A percentile compares a stretch with the other conserved stretches of the same genome.
phyloP scores from a whole-genome alignment of 345 rosid species.

The Angophora floribunda region DNA sequence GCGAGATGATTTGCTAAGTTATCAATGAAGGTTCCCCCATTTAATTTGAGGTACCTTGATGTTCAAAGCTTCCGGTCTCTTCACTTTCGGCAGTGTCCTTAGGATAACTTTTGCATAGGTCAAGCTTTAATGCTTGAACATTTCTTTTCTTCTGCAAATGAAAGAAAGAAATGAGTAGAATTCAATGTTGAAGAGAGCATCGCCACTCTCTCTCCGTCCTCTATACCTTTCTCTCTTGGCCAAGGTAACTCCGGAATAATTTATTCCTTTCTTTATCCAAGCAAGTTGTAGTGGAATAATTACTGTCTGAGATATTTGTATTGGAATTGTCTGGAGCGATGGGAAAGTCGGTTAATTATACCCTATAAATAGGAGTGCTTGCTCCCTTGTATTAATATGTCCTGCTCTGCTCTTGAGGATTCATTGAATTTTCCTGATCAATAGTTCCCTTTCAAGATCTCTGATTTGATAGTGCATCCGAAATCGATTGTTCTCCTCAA shows the following conservation, averaged over 20 bases:
- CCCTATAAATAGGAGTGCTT: not conserved
- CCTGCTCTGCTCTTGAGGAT: not conserved
- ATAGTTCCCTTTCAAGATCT: not conserved
- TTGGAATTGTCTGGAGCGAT: not conserved
- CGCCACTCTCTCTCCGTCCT: not conserved
- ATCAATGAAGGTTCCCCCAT: not conserved
- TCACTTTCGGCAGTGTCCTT: not conserved
- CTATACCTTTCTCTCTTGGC: not conserved
- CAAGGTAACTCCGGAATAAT: not conserved
- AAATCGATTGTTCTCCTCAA: not conserved
- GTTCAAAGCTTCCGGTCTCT: not conserved
- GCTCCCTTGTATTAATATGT: not conserved
- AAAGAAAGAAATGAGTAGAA: not conserved
- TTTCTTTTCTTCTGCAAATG: not conserved
- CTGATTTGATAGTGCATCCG: not conserved
- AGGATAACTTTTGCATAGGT: not conserved
- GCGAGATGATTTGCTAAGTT: not conserved
- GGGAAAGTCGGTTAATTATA: not conserved
- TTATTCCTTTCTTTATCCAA: not conserved
- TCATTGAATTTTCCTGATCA: not conserved
- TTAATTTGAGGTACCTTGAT: not conserved
- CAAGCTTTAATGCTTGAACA: not conserved
- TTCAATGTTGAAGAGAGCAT: not conserved
- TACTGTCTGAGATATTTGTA: not conserved
- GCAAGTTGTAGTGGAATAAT: not conserved